Evolutionary conservation across 2,329 filamentous ascomycete species (phyloP).

Genomic region (Trichoderma atrobrunneum): DNA sequence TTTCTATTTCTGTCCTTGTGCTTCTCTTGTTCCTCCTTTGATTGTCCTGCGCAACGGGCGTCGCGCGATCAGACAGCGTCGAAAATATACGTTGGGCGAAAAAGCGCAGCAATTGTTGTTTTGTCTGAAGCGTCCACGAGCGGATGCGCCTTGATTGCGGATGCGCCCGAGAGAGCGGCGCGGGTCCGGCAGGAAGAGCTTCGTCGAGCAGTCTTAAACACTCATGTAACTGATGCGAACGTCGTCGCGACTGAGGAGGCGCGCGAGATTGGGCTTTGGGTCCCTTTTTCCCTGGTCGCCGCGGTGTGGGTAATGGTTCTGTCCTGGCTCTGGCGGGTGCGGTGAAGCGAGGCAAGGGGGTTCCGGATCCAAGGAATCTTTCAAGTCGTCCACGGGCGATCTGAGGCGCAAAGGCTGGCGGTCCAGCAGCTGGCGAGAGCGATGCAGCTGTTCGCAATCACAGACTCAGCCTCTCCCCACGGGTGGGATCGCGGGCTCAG

Average conservation of each 20-base stretch:
- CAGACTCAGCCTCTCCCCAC: conserved; percentile 19
- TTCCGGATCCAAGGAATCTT: not conserved
- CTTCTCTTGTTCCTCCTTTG: not conserved
- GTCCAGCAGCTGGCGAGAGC: not conserved
- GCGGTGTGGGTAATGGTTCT: conserved; percentile 8
- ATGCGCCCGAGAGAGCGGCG: conserved; percentile 15
- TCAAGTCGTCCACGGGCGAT: not conserved
- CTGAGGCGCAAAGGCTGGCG: not conserved
- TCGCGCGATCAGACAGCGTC: not conserved
- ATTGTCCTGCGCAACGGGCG: not conserved
- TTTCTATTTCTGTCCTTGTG: not conserved
- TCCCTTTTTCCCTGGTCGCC: not conserved
- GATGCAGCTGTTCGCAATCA: conserved; percentile 17
- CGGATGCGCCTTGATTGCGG: conserved; percentile 3
- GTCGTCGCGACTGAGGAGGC: conserved; percentile 16
- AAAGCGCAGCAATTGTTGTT: not conserved
- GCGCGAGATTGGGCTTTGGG: conserved; percentile 8
- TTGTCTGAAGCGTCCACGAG: not conserved
- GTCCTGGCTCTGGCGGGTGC: conserved; percentile 1
- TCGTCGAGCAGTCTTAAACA: not conserved
- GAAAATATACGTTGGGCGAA: not conserved
- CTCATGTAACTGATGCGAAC: conserved; percentile 3
- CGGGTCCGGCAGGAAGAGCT: not conserved
- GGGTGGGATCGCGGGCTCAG: conserved; percentile 20
- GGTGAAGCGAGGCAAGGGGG: conserved; percentile 19